Conservation (phyloP, 139 green algal species). For the Chlorella sp. region DNA sequence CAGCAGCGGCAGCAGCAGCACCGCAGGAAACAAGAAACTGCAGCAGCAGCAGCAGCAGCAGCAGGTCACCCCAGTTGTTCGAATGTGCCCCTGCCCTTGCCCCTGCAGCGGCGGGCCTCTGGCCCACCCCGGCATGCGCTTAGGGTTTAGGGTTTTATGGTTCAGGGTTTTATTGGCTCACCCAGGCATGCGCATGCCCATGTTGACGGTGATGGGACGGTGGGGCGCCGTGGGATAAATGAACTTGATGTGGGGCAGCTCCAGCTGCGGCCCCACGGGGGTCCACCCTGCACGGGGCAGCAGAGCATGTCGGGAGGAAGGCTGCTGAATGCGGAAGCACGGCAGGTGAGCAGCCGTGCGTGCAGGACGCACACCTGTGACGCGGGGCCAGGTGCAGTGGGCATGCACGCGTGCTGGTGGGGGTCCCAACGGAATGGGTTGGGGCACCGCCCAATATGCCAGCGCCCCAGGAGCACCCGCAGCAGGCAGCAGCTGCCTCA, state of each 20-base stretch:
- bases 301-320: conserved; percentile 15
- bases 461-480: neutral
- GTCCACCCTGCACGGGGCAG: conserved; percentile 48
- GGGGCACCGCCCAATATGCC: no score
- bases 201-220: conserved; percentile 61
- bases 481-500: neutral
- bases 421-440: no score
- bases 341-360: neutral
- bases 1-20: neutral
- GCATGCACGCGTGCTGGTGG: neutral
- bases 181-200: conserved; percentile 51
- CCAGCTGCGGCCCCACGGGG: conserved; percentile 40
- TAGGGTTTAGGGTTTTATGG: no score
- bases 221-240: conserved; percentile 57
- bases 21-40: neutral
- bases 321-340: neutral
- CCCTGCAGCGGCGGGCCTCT: neutral
- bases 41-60: no score
- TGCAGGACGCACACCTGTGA: neutral
- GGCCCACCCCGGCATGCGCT: no score
- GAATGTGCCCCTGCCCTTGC: no score
- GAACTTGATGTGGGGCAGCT: conserved; percentile 52
- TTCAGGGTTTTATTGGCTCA: no score
- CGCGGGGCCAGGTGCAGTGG: neutral
- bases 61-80: neutral